Conservation (phyloP, 2,329 filamentous ascomycete species). For the Pezicula neosporulosa region DNA sequence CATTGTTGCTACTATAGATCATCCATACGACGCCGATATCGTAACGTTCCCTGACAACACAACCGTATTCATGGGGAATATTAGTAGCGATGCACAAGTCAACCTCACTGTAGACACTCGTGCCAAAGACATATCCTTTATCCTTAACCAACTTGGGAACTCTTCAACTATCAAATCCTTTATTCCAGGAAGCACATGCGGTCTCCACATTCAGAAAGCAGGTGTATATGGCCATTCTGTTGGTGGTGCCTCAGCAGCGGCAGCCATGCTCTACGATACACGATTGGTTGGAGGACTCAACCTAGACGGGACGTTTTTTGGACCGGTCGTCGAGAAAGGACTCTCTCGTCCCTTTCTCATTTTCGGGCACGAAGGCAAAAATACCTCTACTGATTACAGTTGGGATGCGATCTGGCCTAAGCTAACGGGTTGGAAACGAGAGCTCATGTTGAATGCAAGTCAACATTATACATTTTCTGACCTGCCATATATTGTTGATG, state of each 20-base stretch:
- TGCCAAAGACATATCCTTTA: conserved; percentile 20
- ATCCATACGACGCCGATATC: conserved; percentile 31
- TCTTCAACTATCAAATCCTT: conserved; percentile 3
- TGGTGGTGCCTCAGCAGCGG: conserved; percentile 31
- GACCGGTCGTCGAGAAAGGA: conserved; percentile 20
- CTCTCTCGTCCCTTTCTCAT: conserved; percentile 26
- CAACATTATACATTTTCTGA: conserved; percentile 30
- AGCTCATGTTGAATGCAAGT: conserved; percentile 25
- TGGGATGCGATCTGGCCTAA: conserved; percentile 26
- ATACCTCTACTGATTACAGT: conserved; percentile 9
- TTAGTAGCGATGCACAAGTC: conserved; percentile 9
- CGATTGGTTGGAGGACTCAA: conserved; percentile 33
- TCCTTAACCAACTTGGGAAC: conserved; percentile 16
- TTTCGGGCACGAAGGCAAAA: conserved; percentile 24
- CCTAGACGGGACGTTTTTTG: conserved; percentile 33
- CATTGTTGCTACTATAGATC: conserved; percentile 31
- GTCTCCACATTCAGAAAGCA: conserved; percentile 26
- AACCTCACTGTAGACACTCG: conserved; percentile 13
- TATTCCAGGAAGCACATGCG: conserved; percentile 11
- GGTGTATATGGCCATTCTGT: conserved; percentile 31
- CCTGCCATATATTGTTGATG: conserved; percentile 21
- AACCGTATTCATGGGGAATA: conserved; percentile 10
- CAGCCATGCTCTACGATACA: conserved; percentile 25
- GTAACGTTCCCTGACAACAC: conserved; percentile 29
- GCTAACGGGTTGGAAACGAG: conserved; percentile 25